Base-by-base conservation (phyloP, 805 yeast genomes). In the Suhomyces sp. region DNA sequence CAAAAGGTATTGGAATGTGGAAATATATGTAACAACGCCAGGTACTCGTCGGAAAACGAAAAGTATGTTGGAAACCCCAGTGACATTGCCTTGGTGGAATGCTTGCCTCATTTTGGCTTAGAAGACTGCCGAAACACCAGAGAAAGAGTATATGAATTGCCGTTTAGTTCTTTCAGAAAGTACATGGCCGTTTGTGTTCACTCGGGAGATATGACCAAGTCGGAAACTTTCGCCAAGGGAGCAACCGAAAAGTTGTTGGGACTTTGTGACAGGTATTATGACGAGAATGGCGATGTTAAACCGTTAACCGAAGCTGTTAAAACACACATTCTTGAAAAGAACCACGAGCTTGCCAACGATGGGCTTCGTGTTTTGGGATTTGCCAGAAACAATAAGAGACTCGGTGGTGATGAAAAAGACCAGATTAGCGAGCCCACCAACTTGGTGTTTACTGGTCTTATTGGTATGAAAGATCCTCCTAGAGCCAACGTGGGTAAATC, bases 401-500 rank as follows among this genome's bases (percentile, higher is more conserved):
- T 71, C 72, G 54, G 60, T 5, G 60, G 61, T 47, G 72, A 68
- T 8, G 62, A 65, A 40, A 64, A 63, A 4, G 66, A 65, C 26
- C 72, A 68, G 4, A 67, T 61, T 10, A 59, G 57, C 17, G 78
- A 74, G 54, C 87, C 92, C 12, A 61, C 76, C 0, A 86, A 82
- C 26, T 76, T 94, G 59, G 76, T 82, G 2, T 93, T 93, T 64
- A 80, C 88, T 58, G 99, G 99, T 10, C 72, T 94, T 45, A 78
- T 90, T 57, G 98, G 97, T 52, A 91, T 94, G 96, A 90, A 90
- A 62, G 99, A 94, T 71, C 99, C 99, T 8, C 99, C 99, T 53
- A 83, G 99, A 64, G 87, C 92, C 8, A 85, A 87, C 56, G 98
- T 94, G 3, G 80, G 83, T 47, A 74, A 78, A 48, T 88, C 97